These are phyloP conservation scores for Trichoderma gracile DNA, from an alignment of 2,329 filamentous ascomycete genomes.

Conservation along the genomic window DNA sequence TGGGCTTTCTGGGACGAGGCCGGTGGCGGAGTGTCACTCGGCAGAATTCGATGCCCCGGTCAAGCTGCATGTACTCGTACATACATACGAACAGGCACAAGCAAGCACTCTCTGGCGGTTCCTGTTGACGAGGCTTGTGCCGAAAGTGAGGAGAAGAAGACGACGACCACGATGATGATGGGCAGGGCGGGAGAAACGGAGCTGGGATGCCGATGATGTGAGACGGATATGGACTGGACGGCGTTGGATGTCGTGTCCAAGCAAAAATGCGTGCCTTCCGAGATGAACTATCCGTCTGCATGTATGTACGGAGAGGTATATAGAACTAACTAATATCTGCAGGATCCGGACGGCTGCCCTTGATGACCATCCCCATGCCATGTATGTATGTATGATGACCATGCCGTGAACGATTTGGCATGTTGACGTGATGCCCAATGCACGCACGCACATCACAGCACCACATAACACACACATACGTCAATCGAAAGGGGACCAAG, in stretches of 20 bases:
- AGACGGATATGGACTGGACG: conserved; percentile 1
- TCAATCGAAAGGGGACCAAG: conserved; percentile 17
- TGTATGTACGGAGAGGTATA: too few species aligned
- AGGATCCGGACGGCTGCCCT: background rate
- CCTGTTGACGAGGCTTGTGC: conserved; percentile 10
- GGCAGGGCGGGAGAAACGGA: background rate
- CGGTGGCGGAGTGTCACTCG: conserved; percentile 23
- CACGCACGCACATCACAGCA: background rate
- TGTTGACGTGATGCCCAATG: conserved; percentile 3
- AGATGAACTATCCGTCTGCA: too few species aligned
- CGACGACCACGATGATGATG: background rate
- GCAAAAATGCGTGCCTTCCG: background rate
- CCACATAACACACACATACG: background rate
- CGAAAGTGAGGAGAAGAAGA: conserved; percentile 4
- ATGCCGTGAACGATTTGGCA: background rate
- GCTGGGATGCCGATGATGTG: conserved; percentile 19
- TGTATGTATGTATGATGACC: background rate
- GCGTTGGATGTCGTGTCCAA: background rate
- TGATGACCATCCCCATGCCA: background rate
- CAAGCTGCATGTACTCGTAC: too few species aligned
- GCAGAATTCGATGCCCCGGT: conserved; percentile 24
- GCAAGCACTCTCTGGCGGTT: background rate
- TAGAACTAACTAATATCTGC: too few species aligned
- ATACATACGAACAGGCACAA: too few species aligned
- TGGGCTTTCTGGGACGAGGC: conserved; percentile 13